phyloP scores from a whole-genome alignment of 495 filamentous ascomycete genomes.

The Tuber indicum region DNA sequence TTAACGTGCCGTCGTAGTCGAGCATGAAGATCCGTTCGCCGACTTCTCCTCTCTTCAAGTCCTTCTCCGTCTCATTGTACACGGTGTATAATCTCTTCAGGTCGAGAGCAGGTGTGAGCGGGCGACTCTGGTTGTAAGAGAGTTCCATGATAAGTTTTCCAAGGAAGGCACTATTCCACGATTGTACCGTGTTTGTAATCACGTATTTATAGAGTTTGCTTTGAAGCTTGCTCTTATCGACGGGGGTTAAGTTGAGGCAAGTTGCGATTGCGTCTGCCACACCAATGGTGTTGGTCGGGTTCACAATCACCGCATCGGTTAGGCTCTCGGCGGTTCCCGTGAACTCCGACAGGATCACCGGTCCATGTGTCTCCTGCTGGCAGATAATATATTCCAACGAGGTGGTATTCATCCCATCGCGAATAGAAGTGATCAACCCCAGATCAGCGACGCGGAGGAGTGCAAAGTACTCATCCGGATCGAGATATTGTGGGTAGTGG shows the following conservation, averaged over 20 bases:
- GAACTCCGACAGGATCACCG: constrained; percentile 89
- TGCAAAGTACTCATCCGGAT: constrained; percentile 81
- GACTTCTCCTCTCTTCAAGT: constrained; percentile 25
- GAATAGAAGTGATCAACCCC: constrained; percentile 82
- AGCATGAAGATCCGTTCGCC: constrained; percentile 84
- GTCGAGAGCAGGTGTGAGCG: constrained; percentile 74
- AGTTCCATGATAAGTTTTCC: constrained; percentile 70
- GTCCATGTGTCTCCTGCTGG: constrained; percentile 74
- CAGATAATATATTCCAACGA: constrained; percentile 88
- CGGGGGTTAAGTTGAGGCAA: constrained; percentile 64
- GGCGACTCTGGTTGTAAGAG: constrained; percentile 63
- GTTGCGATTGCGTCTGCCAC: constrained; percentile 73
- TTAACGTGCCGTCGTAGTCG: constrained; percentile 97
- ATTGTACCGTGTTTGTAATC: constrained; percentile 70
- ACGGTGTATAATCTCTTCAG: constrained; percentile 59
- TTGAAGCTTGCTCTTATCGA: constrained; percentile 55
- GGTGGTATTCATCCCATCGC: constrained; percentile 96
- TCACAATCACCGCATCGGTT: constrained; percentile 80
- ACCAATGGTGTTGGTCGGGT: constrained; percentile 80
- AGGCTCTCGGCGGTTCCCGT: constrained; percentile 86
- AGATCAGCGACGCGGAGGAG: constrained; percentile 79
- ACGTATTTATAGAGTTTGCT: constrained; percentile 71
- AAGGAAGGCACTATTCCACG: constrained; percentile 72
- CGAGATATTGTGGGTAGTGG: constrained; percentile 86
- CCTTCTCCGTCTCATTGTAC: constrained; percentile 57